These are phyloP conservation scores for Globisporangium middletonii DNA, from an alignment of 352 stramenopile genomes.

Conservation along the genomic window DNA sequence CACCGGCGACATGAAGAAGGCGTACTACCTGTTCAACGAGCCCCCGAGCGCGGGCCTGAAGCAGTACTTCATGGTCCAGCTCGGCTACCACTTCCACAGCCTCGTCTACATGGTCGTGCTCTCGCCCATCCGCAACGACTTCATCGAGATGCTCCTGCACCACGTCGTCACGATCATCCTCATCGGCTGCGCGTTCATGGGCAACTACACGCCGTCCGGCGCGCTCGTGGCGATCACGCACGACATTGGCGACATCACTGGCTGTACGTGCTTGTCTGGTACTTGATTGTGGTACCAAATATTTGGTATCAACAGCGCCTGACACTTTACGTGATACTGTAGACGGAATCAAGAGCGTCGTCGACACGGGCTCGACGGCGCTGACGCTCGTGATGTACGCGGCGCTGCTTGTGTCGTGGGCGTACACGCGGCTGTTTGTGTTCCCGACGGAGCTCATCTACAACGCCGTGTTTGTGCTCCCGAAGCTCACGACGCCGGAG, in stretches of 20 bases:
- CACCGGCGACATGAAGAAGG: slow-evolving; percentile 22
- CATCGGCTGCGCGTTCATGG: slow-evolving; percentile 36
- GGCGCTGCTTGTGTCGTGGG: slow-evolving; percentile 29
- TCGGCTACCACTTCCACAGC: slow-evolving; percentile 51
- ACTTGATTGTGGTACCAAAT: neutral
- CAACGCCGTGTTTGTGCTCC: slow-evolving; percentile 20
- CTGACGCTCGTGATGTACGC: slow-evolving; percentile 31
- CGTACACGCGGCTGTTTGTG: slow-evolving; percentile 30
- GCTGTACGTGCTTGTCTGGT: slow-evolving; percentile 24
- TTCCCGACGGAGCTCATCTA: slow-evolving; percentile 35
- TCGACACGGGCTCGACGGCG: slow-evolving; percentile 39
- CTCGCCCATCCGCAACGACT: slow-evolving; percentile 52
- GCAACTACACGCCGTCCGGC: slow-evolving; percentile 40
- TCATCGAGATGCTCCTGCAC: slow-evolving; percentile 55
- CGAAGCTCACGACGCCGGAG: slow-evolving; percentile 21
- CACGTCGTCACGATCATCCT: slow-evolving; percentile 50
- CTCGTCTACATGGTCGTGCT: slow-evolving; percentile 50
- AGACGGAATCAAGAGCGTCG: slow-evolving; percentile 67
- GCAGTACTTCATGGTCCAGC: slow-evolving; percentile 47
- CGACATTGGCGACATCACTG: slow-evolving; percentile 44
- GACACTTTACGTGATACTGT: neutral
- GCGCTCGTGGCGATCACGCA: slow-evolving; percentile 46
- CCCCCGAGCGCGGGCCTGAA: slow-evolving; percentile 29
- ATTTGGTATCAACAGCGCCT: neutral
- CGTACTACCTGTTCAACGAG: slow-evolving; percentile 24